These are phyloP conservation scores for Pythium sp. DNA, from an alignment of 352 stramenopile genomes.

Conservation along the genomic window DNA sequence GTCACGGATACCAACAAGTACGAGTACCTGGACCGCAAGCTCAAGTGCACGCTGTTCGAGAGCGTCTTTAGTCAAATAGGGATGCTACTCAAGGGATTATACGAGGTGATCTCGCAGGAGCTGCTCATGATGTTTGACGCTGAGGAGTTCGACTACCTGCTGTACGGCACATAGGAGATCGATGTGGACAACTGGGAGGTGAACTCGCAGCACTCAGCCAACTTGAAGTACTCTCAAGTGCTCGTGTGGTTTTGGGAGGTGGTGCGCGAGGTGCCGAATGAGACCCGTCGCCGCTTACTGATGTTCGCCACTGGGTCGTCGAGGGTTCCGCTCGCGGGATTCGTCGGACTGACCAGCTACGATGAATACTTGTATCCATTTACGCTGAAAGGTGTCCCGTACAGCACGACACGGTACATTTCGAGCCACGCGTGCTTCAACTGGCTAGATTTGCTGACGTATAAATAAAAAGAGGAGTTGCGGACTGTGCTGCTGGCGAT, in stretches of 20 bases:
- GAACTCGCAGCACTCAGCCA: constrained; percentile 40
- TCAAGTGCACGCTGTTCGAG: constrained; percentile 91
- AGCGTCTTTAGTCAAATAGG: constrained; percentile 73
- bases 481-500: no score
- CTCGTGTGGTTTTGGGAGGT: constrained; percentile 98
- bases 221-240: no score
- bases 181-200: constrained; percentile 95
- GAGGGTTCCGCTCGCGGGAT: constrained; percentile 4
- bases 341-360: constrained; percentile 8
- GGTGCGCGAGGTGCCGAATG: no score
- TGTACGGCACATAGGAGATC: constrained; percentile 96
- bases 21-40: constrained; percentile 84
- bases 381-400: constrained; percentile 1
- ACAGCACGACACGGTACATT: constrained; percentile 25
- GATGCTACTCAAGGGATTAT: constrained; percentile 89
- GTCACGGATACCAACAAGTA: constrained; percentile 91
- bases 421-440: constrained; percentile 51
- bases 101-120: constrained; percentile 85
- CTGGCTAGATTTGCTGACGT: no score
- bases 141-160: constrained; percentile 96
- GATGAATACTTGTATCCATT: constrained; percentile 11
- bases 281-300: constrained; percentile 3
- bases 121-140: constrained; percentile 96
- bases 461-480: no score
- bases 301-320: constrained; percentile 13